phyloP scores from a whole-genome alignment of 1,284 basidiomycete species.

The Leccinum pachyderme region DNA sequence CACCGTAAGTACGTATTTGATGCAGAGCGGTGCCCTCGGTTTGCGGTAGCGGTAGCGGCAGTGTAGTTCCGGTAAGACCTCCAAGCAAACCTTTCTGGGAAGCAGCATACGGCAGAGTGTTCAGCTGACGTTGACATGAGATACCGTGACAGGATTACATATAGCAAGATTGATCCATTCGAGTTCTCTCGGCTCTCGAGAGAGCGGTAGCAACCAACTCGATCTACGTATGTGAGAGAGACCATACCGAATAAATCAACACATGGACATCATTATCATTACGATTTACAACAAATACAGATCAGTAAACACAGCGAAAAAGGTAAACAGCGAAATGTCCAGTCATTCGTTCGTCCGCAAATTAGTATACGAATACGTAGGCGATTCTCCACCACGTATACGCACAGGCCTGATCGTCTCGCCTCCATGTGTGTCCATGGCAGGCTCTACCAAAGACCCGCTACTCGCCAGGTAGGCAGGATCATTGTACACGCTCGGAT shows the following conservation, averaged over 20 bases:
- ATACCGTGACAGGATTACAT: neutral
- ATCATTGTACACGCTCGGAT: slow-evolving; percentile 28
- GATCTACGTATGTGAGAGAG: slow-evolving; percentile 7
- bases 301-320: neutral
- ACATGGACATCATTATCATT: neutral
- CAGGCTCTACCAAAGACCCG: slow-evolving; percentile 27
- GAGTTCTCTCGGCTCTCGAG: neutral
- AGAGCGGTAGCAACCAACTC: neutral
- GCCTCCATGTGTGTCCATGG: slow-evolving; percentile 26
- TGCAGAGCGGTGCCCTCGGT: neutral
- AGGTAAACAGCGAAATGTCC: neutral
- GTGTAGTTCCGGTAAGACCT: neutral
- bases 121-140: neutral
- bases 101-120: neutral
- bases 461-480: slow-evolving; percentile 24
- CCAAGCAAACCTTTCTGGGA: neutral
- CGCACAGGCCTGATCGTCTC: slow-evolving; percentile 21
- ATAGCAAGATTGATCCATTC: neutral
- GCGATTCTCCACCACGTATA: slow-evolving; percentile 14
- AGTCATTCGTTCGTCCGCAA: slow-evolving; percentile 18
- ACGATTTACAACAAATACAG: neutral
- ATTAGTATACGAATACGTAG: slow-evolving; percentile 21
- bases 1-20: neutral
- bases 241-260: slow-evolving; percentile 15
- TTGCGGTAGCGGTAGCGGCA: neutral